Evolutionary conservation across 2,329 filamentous ascomycete species (phyloP).

Genomic region (Capronia epimyces): DNA sequence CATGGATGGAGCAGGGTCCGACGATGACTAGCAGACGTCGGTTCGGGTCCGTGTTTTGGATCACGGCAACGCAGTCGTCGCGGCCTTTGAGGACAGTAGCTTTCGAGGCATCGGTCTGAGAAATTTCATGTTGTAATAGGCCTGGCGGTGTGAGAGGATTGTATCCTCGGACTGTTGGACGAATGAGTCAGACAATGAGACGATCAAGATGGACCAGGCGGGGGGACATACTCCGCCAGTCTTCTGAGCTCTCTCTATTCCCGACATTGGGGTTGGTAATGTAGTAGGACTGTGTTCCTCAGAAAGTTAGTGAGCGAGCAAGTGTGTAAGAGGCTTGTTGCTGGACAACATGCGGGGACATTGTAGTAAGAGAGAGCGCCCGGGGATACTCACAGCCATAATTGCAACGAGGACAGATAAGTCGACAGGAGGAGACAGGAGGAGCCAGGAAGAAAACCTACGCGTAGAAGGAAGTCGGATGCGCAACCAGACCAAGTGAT

Average conservation of each 20-base stretch:
- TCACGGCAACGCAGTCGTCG: slow-evolving; percentile 62
- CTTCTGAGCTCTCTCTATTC: slow-evolving; percentile 66
- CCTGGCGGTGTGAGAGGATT: slow-evolving; percentile 87
- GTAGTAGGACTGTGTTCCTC: slow-evolving; percentile 53
- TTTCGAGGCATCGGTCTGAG: slow-evolving; percentile 44
- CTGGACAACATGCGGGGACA: background rate
- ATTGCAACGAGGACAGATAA: background rate
- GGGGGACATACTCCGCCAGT: slow-evolving; percentile 68
- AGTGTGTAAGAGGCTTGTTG: background rate
- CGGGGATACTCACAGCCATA: slow-evolving; percentile 14
- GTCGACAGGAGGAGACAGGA: background rate
- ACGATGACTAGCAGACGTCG: slow-evolving; percentile 91
- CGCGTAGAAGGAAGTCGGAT: too few relatives aligned
- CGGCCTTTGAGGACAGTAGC: slow-evolving; percentile 42
- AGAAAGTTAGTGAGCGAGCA: background rate
- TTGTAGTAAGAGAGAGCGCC: background rate
- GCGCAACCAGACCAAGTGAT: too few relatives aligned
- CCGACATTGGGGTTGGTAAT: slow-evolving; percentile 75
- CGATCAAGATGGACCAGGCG: background rate
- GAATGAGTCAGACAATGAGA: background rate
- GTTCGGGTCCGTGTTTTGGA: slow-evolving; percentile 57
- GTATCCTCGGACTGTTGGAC: slow-evolving; percentile 71
- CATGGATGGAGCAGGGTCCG: slow-evolving; percentile 95
- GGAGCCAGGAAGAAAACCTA: slow-evolving; percentile 1
- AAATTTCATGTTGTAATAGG: slow-evolving; percentile 80